A percentile compares a stretch with the other conserved stretches of the same genome.
These are phyloP conservation scores for Galerina sulciceps DNA, from an alignment of 768 basidiomycete genomes.

Conservation along the genomic window DNA sequence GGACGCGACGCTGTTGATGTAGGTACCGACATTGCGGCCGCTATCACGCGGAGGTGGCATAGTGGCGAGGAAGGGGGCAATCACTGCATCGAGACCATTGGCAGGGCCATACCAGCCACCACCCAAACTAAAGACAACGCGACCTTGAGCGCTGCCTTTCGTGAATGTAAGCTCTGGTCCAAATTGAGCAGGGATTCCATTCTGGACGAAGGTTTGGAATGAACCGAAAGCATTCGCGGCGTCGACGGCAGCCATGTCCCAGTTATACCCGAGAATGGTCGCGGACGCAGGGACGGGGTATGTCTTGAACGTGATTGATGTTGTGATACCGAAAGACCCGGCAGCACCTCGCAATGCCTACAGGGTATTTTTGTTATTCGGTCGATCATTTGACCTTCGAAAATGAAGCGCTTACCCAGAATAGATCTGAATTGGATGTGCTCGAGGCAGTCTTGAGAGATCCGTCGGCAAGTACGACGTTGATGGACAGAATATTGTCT, in stretches of 20 bases:
- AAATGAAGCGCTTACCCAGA: slow-evolving; percentile 22
- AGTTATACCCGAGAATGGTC: slow-evolving; percentile 37
- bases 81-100: slow-evolving; percentile 19
- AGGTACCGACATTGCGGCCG: slow-evolving; percentile 21
- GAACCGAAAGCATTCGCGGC: slow-evolving; percentile 35
- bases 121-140: slow-evolving; percentile 28
- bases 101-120: slow-evolving; percentile 36
- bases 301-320: slow-evolving; percentile 36
- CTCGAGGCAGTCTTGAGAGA: slow-evolving; percentile 19
- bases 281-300: slow-evolving; percentile 35
- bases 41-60: slow-evolving; percentile 26
- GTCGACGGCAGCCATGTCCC: slow-evolving; percentile 32
- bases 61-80: slow-evolving; percentile 32
- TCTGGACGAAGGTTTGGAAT: slow-evolving; percentile 37
- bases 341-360: slow-evolving; percentile 43
- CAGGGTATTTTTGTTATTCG: neutral
- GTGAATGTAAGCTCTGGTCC: slow-evolving; percentile 33
- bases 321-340: slow-evolving; percentile 41
- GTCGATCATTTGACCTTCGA: neutral
- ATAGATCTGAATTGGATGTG: slow-evolving; percentile 23
- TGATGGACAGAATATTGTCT: slow-evolving; percentile 23
- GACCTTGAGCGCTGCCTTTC: slow-evolving; percentile 27
- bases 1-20: slow-evolving; percentile 32
- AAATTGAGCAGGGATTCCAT: slow-evolving; percentile 32
- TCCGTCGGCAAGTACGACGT: slow-evolving; percentile 28